Percentiles rank a stretch among this genome's conserved stretches.
These are phyloP conservation scores for Erythrobasidium yunnanense DNA, from an alignment of 768 basidiomycete species.

Conservation along the genomic window DNA sequence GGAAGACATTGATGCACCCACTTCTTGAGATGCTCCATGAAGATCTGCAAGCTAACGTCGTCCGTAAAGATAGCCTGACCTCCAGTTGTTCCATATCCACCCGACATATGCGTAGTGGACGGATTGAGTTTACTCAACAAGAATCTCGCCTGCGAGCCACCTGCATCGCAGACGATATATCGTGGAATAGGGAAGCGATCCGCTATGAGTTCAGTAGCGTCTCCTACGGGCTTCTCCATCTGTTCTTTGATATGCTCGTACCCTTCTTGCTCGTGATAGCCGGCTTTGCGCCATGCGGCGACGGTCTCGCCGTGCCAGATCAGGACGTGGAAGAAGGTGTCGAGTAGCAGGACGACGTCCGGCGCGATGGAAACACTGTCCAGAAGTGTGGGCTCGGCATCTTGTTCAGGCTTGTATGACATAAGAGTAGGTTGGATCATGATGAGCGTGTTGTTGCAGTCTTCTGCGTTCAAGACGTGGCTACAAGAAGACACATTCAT, in stretches of 20 bases:
- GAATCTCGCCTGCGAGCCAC: slow-evolving; percentile 97
- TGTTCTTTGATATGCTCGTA: slow-evolving; percentile 98
- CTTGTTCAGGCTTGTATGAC: slow-evolving; percentile 89
- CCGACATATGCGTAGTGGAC: slow-evolving; percentile 87
- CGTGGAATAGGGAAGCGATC: slow-evolving; percentile 96
- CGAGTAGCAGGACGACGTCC: slow-evolving; percentile 88
- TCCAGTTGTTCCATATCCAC: slow-evolving; percentile 67
- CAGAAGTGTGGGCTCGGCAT: slow-evolving; percentile 84
- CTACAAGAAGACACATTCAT: slow-evolving; percentile 44
- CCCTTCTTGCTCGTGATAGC: slow-evolving; percentile 96
- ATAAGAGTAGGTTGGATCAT: slow-evolving; percentile 99
- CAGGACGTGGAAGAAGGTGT: slow-evolving; percentile 99
- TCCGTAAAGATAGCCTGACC: slow-evolving; percentile 97
- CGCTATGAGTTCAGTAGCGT: slow-evolving; percentile 81
- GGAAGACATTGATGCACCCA: neutral
- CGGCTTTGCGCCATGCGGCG: slow-evolving; percentile 94
- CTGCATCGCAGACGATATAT: slow-evolving; percentile 95
- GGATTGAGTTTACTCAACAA: slow-evolving; percentile 90
- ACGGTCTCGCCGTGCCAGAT: slow-evolving; percentile 98
- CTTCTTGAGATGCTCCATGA: slow-evolving; percentile 32
- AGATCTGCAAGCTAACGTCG: slow-evolving; percentile 45
- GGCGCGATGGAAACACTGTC: slow-evolving; percentile 97
- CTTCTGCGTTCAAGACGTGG: slow-evolving; percentile 89
- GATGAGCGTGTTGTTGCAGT: slow-evolving; percentile 97
- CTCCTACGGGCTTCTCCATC: slow-evolving; percentile 68